A percentile compares a stretch with the other conserved stretches of the same genome.
Conservation (phyloP, 768 basidiomycete species). For the Russula sp. region DNA sequence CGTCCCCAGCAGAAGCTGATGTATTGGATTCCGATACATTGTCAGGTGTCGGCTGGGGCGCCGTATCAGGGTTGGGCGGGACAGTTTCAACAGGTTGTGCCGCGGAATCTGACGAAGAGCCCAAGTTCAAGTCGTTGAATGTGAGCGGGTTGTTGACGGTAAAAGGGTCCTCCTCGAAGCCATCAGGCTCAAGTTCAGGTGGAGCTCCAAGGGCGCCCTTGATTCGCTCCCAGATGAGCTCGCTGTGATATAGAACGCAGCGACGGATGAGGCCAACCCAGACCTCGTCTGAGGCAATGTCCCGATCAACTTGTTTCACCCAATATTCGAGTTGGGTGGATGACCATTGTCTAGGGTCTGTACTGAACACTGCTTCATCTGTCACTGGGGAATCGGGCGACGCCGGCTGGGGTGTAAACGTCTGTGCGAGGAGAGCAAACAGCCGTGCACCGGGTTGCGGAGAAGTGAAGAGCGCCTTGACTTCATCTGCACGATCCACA, state of each 20-base stretch:
- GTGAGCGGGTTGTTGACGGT: neutral
- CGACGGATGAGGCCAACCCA: constrained; percentile 72
- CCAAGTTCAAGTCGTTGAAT: constrained; percentile 8
- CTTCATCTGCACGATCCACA: constrained; percentile 75
- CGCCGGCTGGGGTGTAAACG: constrained; percentile 37
- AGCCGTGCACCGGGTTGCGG: constrained; percentile 62
- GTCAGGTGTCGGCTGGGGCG: constrained; percentile 4
- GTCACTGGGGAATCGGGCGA: constrained; percentile 26
- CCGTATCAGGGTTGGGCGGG: neutral
- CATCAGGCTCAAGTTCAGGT: constrained; percentile 70
- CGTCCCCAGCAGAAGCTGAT: neutral
- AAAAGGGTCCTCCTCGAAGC: constrained; percentile 27
- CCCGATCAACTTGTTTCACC: constrained; percentile 58
- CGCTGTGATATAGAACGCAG: constrained; percentile 70
- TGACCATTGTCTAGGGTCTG: constrained; percentile 66
- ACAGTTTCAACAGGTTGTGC: neutral
- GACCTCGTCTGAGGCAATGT: constrained; percentile 56
- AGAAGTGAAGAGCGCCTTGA: constrained; percentile 53
- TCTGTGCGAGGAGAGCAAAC: constrained; percentile 68
- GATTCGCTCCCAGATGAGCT: constrained; percentile 88
- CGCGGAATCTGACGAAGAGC: constrained; percentile 6
- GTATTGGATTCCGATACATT: constrained; percentile 5
- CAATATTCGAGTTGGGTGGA: constrained; percentile 64
- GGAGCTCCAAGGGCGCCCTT: constrained; percentile 86
- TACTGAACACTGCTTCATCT: constrained; percentile 31